Evolutionary conservation across 805 yeast species (phyloP).

Genomic region (Myxozyma neotropica): DNA sequence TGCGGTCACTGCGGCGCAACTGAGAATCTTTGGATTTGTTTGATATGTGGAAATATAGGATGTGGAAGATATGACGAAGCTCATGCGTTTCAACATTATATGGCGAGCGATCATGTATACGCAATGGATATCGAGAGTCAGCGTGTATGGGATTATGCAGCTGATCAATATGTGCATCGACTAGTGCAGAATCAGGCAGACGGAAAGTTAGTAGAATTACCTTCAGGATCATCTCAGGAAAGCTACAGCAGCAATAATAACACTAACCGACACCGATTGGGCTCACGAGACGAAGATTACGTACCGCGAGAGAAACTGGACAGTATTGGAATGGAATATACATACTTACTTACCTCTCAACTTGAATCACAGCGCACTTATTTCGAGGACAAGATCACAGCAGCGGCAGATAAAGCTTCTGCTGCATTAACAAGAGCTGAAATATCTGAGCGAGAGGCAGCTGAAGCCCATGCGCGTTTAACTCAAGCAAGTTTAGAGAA

Average conservation of each 20-base stretch:
- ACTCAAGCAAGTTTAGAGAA: constrained; percentile 13
- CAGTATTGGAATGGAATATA: constrained; percentile 73
- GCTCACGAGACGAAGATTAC: constrained; percentile 7
- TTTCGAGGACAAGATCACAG: constrained; percentile 59
- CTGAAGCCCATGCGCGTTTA: constrained; percentile 25
- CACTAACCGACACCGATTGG: background rate
- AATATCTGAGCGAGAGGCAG: constrained; percentile 28
- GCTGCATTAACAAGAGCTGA: constrained; percentile 37
- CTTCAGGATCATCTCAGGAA: constrained; percentile 38
- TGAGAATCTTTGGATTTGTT: constrained; percentile 81
- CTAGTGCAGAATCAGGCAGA: constrained; percentile 81
- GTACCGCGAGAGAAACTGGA: constrained; percentile 49
- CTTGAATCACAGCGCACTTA: constrained; percentile 83
- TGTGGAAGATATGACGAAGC: constrained; percentile 85
- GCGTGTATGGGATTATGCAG: constrained; percentile 93
- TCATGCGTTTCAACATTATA: constrained; percentile 83
- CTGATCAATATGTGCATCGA: constrained; percentile 87
- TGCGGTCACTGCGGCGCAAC: constrained; percentile 63
- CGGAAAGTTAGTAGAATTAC: constrained; percentile 84
- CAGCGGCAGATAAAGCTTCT: constrained; percentile 40
- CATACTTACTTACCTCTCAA: constrained; percentile 75
- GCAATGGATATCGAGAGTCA: constrained; percentile 85
- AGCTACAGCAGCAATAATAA: background rate
- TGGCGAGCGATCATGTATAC: constrained; percentile 78
- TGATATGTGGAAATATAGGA: constrained; percentile 89